Evolutionary conservation across 23 red algal genomes (phyloP), one percentile per base, ranked within the genome.

Genomic region (Cyanidioschyzon merolae): DNA sequence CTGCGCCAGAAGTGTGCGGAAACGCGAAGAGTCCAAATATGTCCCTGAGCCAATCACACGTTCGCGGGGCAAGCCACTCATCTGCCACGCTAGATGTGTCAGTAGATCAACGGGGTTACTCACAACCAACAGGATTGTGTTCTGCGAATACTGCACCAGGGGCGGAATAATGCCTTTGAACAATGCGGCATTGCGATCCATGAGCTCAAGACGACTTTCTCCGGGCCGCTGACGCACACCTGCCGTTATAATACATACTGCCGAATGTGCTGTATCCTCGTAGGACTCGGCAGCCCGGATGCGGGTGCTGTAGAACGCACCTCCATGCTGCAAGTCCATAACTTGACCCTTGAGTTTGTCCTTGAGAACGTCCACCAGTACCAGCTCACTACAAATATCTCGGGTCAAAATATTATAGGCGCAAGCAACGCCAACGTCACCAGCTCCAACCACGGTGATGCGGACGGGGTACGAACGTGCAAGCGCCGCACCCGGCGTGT

Each of bases 11-110:
- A 68, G 58, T 24, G 32, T 38, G 2, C 40, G 41, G 27, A 88
- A 74, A 0, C 85, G 77, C 2, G 85, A 79, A 38, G 79, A 88
- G 68, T 88, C 85, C 0, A 88, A 37, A 39, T 88, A 82, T 36
- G 85, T 88, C 21, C 79, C 85, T 3, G 85, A 88, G 0, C 85
- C 85, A 32, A 88, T 59, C 37, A 88, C 78, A 40, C 85, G 77
- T 32, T 57, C 67, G n/a, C 40, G 57, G 38, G 68, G 63, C 29
- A 75, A 74, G 38, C 85, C 85, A 26, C 77, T 80, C 45, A 88
- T 41, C 2, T 77, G 77, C 0, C 77, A 77, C 1, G 85, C 58
- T 2, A 88, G 74, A 38, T 78, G 50, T 2, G 85, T 88, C 38
- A 88, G 63, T 21, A 88, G 74, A 74, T 88, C 85, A 12, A 38